Percentiles rank a stretch among this genome's conserved stretches.
Evolutionary conservation across 495 filamentous ascomycete genomes (phyloP).

Genomic region (Lophium mytilinum): DNA sequence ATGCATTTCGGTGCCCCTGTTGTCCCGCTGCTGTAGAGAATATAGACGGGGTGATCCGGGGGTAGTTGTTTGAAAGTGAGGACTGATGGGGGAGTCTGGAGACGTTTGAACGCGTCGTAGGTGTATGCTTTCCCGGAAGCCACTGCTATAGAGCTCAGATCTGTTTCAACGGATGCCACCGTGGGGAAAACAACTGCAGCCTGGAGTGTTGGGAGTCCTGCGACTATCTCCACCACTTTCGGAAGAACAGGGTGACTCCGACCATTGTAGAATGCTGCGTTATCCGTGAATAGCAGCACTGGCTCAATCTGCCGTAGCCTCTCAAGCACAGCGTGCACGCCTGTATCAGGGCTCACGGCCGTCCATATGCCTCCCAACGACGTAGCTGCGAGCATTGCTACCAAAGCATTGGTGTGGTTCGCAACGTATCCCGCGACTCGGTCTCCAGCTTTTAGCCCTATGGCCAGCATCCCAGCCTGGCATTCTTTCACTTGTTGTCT

Average conservation of each 20-base stretch:
- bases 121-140: conserved; percentile 41
- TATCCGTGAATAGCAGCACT: conserved; percentile 73
- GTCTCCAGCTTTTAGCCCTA: conserved; percentile 56
- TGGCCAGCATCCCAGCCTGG: conserved; percentile 57
- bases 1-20: conserved; percentile 91
- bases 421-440: conserved; percentile 79
- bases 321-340: conserved; percentile 73
- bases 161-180: conserved; percentile 41
- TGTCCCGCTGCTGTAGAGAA: conserved; percentile 80
- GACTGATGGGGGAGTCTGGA: conserved; percentile 22
- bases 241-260: conserved; percentile 63
- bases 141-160: conserved; percentile 41
- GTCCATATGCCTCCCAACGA: conserved; percentile 87
- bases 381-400: conserved; percentile 77
- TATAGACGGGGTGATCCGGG: conserved; percentile 80
- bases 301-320: conserved; percentile 76
- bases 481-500: conserved; percentile 67
- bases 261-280: conserved; percentile 80
- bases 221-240: conserved; percentile 66
- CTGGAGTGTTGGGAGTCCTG: conserved; percentile 53
- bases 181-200: conserved; percentile 64
- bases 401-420: conserved; percentile 74
- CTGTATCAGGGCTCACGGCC: conserved; percentile 75
- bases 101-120: conserved; percentile 42
- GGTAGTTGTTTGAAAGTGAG: conserved; percentile 65